Base-by-base conservation (phyloP, 2,329 filamentous ascomycete genomes). In the Microdochium nivale region DNA sequence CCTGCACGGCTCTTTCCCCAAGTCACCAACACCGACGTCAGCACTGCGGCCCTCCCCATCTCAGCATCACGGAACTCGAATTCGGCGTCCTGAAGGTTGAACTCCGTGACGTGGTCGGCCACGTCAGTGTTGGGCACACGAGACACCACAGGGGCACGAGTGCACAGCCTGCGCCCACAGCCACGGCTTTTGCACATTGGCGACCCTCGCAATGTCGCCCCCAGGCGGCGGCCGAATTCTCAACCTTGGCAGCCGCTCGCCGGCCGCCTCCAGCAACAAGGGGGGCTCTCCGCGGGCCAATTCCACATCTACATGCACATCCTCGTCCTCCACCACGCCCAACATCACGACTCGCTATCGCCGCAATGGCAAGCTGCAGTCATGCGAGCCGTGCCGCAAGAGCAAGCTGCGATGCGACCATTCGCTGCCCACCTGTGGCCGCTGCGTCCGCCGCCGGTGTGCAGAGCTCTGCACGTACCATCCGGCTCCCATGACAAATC, bases 331-430 rank as follows among this genome's bases (percentile, higher is more conserved):
- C 16, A 21, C 14, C n/a, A 44, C 40, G 8, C 9, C 40, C 9
- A 44, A 16, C 10, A 16, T 44, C 9, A 44, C 40, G 3, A 44
- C 40, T 19, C 40, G 40, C 13, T 67, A 67, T 48, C 58, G 66
- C 44, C 62, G 66, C 21, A 68, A 68, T 53, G 65, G 66, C 16
- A 67, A 67, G 55, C 51, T 68, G 25, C 66, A 68, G 57, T 67
- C 63, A 24, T 66, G 63, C 33, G 63, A 66, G 53, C 60, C 59
- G 3, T 64, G 62, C 56, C 59, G 61, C 50, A 62, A 60, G 23
- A 51, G 52, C 48, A 68, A 68, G 53, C 57, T 68, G 32, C 60
- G 59, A 49, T 68, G 65, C 53, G 65, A 68, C 53, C 66, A 68
- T 58, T 56, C 61, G 50, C 60, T 67, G n/a, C 66, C 66, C 21